phyloP scores from a whole-genome alignment of 305 asterid species.

The Fraxinus baroniana region DNA sequence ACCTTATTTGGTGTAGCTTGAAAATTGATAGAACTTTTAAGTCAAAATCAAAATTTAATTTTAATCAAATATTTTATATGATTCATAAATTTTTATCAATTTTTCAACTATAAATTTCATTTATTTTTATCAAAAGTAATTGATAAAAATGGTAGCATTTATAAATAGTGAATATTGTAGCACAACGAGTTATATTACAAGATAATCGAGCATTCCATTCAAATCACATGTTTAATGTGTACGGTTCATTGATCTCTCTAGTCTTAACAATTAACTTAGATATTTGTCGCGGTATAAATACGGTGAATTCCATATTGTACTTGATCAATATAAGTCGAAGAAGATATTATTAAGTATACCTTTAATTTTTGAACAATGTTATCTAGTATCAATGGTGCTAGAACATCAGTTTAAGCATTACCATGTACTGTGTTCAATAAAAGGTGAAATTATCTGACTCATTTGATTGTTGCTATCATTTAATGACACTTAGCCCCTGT shows the following conservation, averaged over 20 bases:
- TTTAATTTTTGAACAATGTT: not conserved
- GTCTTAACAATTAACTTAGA: not conserved
- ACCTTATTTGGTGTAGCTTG: not conserved
- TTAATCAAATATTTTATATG: not conserved
- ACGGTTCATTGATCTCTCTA: not conserved
- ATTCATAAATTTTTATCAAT: not conserved
- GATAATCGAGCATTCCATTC: not conserved
- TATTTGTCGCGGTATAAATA: not conserved
- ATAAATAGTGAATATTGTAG: not conserved
- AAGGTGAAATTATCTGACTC: not conserved
- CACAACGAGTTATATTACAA: not conserved
- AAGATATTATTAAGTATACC: not conserved
- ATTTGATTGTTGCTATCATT: not conserved
- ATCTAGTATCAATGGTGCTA: not conserved
- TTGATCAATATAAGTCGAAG: not conserved
- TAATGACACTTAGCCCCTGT: not conserved
- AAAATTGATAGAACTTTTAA: not conserved
- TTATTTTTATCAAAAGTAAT: not conserved
- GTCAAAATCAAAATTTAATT: not conserved
- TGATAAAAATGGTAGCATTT: not conserved
- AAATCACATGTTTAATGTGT: not conserved
- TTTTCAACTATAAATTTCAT: not conserved
- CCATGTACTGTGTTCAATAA: not conserved
- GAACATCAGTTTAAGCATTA: not conserved
- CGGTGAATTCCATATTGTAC: not conserved